These are phyloP conservation scores for Aspergillus diversus DNA, from an alignment of 495 filamentous ascomycete species.

Conservation along the genomic window DNA sequence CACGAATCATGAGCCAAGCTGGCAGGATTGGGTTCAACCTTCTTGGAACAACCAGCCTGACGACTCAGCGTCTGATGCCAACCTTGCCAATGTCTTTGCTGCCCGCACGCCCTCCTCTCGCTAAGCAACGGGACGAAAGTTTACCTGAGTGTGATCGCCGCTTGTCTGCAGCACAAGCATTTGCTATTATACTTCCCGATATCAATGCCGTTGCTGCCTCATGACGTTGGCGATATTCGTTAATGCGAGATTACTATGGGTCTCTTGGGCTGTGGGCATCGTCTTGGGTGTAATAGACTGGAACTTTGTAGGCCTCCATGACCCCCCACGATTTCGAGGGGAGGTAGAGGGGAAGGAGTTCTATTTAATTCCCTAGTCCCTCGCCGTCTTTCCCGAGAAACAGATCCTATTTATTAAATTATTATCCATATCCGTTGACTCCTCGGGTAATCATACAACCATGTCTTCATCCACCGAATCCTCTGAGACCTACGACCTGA, in stretches of 20 bases:
- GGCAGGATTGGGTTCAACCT: too few relatives aligned
- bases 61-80: too few relatives aligned
- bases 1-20: neutral
- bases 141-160: neutral
- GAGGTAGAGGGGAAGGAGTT: neutral
- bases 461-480: slow-evolving; percentile 12
- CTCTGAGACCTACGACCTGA: slow-evolving; percentile 20
- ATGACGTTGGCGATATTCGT: neutral
- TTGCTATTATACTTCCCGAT: neutral
- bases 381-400: neutral
- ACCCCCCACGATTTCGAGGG: neutral
- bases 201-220: neutral
- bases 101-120: neutral
- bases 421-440: neutral
- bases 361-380: neutral
- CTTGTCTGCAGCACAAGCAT: neutral
- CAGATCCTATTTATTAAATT: neutral
- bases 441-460: neutral
- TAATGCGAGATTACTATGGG: neutral
- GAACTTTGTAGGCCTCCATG: neutral
- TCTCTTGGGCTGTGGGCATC: neutral
- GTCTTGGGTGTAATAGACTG: neutral
- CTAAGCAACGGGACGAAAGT: neutral
- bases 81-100: too few relatives aligned
- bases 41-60: too few relatives aligned